phyloP scores from a whole-genome alignment of 768 basidiomycete genomes.

The Tylopilus plumbeoviolaceoides region DNA sequence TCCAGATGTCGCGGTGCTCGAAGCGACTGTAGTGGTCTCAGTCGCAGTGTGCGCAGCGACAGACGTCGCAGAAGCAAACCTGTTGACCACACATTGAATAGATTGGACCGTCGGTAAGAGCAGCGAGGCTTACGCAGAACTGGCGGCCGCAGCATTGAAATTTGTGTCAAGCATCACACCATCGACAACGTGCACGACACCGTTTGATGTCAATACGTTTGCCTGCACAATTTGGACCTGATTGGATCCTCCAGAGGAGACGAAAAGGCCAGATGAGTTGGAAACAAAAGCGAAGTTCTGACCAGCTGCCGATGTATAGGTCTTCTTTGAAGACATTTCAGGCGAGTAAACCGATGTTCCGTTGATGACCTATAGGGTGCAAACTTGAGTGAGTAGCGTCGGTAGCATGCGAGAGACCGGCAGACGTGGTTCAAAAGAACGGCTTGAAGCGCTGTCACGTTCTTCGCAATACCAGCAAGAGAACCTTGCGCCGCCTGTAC shows the following conservation, averaged over 20 bases:
- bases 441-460: conserved; percentile 41
- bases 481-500: conserved; percentile 35
- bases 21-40: conserved; percentile 41
- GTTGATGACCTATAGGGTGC: conserved; percentile 51
- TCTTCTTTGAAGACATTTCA: conserved; percentile 32
- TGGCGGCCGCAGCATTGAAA: conserved; percentile 41
- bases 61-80: conserved; percentile 46
- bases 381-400: not conserved
- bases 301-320: conserved; percentile 54
- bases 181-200: conserved; percentile 65
- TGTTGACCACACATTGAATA: conserved; percentile 11
- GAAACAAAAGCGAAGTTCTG: conserved; percentile 45
- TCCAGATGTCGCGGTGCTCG: conserved; percentile 13
- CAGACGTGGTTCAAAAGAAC: conserved; percentile 61
- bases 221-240: conserved; percentile 49
- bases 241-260: conserved; percentile 42
- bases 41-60: conserved; percentile 36
- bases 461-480: conserved; percentile 35
- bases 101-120: not conserved
- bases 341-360: conserved; percentile 65
- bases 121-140: conserved; percentile 46
- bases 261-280: conserved; percentile 57
- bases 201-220: conserved; percentile 62
- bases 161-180: conserved; percentile 47
- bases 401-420: not conserved